Evolutionary conservation across 352 stramenopile species (phyloP).

Genomic region (Phytophthora aleatoria): DNA sequence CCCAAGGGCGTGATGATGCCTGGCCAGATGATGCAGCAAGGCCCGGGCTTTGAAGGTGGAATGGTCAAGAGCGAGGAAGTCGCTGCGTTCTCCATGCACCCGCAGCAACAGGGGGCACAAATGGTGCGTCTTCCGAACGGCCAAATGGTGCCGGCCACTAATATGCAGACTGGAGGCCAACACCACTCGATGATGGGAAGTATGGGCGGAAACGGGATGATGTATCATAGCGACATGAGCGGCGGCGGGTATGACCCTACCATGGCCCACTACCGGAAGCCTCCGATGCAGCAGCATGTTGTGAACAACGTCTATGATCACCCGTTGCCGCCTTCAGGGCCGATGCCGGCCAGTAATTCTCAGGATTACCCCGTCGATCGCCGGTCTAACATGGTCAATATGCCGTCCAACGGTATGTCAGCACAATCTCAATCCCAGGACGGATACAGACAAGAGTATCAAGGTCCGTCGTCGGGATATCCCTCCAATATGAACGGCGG

Average conservation of each 20-base stretch:
- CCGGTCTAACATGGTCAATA: conserved; percentile 46
- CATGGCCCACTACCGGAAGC: conserved; percentile 57
- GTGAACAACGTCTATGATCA: conserved; percentile 49
- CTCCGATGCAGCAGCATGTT: conserved; percentile 41
- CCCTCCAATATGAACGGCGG: conserved; percentile 43
- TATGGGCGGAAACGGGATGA: conserved; percentile 32
- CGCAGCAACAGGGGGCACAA: conserved; percentile 36
- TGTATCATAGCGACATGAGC: conserved; percentile 58
- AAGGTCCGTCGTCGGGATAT: conserved; percentile 27
- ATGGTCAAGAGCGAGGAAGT: conserved; percentile 80
- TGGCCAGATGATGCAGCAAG: conserved; percentile 36
- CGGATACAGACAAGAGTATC: conserved; percentile 36
- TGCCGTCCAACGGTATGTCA: conserved; percentile 39
- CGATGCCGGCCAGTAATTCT: conserved; percentile 21
- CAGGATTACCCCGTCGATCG: conserved; percentile 53
- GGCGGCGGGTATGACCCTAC: conserved; percentile 52
- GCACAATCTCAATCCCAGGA: conserved; percentile 26
- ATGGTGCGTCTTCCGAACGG: conserved; percentile 45
- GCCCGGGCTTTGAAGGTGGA: conserved; percentile 40
- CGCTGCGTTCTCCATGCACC: conserved; percentile 55
- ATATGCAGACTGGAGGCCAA: conserved; percentile 29
- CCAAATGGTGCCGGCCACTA: conserved; percentile 33
- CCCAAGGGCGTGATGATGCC: conserved; percentile 35
- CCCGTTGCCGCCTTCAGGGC: conserved; percentile 35
- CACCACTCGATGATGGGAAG: conserved; percentile 31